Evolutionary conservation across 208 protist species (phyloP).

Genomic region (Endotrypanum monterogeii): DNA sequence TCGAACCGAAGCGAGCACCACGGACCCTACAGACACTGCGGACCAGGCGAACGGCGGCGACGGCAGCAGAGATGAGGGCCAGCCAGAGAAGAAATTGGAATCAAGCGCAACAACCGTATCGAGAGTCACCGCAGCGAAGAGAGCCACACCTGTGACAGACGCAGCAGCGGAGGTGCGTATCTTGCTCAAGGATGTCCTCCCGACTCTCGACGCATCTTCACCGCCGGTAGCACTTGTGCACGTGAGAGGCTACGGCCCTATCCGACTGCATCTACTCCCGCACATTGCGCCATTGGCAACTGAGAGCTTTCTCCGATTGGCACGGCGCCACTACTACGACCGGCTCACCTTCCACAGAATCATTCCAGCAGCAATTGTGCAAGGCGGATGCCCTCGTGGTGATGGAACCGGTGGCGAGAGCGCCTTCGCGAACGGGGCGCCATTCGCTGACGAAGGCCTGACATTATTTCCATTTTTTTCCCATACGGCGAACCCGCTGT

Average conservation of each 20-base stretch:
- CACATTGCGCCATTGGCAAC: conserved; percentile 92
- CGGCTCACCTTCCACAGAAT: conserved; percentile 95
- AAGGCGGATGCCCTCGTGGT: conserved; percentile 92
- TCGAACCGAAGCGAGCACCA: neutral
- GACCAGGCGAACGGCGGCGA: neutral
- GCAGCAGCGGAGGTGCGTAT: conserved; percentile 37
- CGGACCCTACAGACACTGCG: neutral
- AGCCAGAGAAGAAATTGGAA: neutral
- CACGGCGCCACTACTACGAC: conserved; percentile 92
- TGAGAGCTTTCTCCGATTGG: conserved; percentile 95
- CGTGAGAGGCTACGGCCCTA: conserved; percentile 52
- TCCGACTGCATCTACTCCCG: conserved; percentile 91
- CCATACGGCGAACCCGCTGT: conserved; percentile 38
- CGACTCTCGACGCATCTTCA: neutral
- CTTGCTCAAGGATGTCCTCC: conserved; percentile 32
- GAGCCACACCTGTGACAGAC: neutral
- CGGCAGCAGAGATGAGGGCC: neutral
- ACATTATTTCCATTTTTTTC: conserved; percentile 61
- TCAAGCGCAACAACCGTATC: neutral
- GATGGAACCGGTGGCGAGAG: conserved; percentile 94
- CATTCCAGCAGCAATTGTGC: conserved; percentile 94
- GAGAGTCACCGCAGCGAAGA: neutral
- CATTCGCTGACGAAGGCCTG: conserved; percentile 94
- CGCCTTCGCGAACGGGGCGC: conserved; percentile 73
- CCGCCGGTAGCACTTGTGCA: conserved; percentile 34